Evolutionary conservation across 1,284 basidiomycete species (phyloP), one percentile per base, ranked within the genome.

Genomic region (Microbotryum saponariae): DNA sequence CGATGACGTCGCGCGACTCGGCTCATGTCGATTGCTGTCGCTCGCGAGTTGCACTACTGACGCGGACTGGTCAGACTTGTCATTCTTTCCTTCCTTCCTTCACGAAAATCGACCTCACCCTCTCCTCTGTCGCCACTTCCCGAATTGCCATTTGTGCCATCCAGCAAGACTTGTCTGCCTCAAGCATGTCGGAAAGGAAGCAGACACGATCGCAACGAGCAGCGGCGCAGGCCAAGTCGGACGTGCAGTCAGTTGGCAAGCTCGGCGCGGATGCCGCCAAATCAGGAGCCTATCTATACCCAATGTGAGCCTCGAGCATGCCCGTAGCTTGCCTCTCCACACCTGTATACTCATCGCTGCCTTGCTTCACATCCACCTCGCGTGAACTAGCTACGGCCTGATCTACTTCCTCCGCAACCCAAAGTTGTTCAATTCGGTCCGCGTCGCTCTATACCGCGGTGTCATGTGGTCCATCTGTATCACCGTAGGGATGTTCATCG

Each of bases 401-500:
- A 64, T 74, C 58, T 78, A 79, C 69, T 64, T 79, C 23, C 12
- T 74, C 3, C 57, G 66, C 5, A 76, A 80, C 68, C 77, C 78
- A 1, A 64, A 69, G 4, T 72, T 79, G 10, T 65, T 76, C 48
- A 67, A 69, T 25, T 76, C 77, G 6, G 71, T 79, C 29, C 57
- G 77, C 18, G 76, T 77, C 4, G 66, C 74, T 18, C 63, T 79
- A 14, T 49, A 76, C 61, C 73, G 74, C 53, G 74, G 74, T 1
- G 62, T 74, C 6, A 55, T 71, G n/a, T 62, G 77, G 54, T 74
- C 72, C 10, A 74, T 78, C 27, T 74, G 61, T 12, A 73, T 76
- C 33, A 77, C 85, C 59, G 74, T 72, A 20, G 76, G 73, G 21
- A 76, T 86, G 69, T 83, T 84, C 73, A 74, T 81, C 69, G 81